Evolutionary conservation across 192 early-diverging fungal genomes (phyloP), one percentile per base, ranked within the genome.

Genomic region (Podila epigama): DNA sequence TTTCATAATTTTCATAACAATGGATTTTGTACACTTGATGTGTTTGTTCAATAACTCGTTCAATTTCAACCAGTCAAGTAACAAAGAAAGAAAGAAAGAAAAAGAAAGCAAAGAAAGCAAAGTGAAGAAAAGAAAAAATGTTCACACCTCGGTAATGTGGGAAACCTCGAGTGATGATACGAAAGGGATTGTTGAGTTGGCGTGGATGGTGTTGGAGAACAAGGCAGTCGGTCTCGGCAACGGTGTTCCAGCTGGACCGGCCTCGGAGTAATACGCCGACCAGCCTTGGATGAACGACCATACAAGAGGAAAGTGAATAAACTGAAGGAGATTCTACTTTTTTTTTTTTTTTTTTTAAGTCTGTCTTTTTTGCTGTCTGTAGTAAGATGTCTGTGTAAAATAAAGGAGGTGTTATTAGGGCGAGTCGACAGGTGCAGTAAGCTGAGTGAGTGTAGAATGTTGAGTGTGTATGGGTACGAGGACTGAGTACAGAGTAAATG

Each of bases 101-200:
- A 40, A 42, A 8, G 3, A 29, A 15, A 27, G 28, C 58, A 12
- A 12, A 48, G 22, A 60, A 29, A 42, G 16, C 12, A 60, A 8
- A 9, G 33, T 29, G 34, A 18, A 7, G 27, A 16, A 50, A 20
- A 52, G n/a, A 33, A 25, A 4, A 18, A 27, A 51, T 56, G 20
- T 48, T 5, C 2, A 51, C 67, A 54, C 71, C 71, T 62, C 63
- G 51, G n/a, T 75, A 75, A 22, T 75, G 63, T 10, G 71, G 71
- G 25, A 75, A 75, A 0, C 71, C 71, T 33, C 71, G 63, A n/a
- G 71, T 75, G 35, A 75, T 75, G 53, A 75, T 75, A 18, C 71
- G 36, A 34, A 48, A 75, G 10, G 71, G 32, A 1, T 29, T 51
- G 16, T 8, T 60, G 32, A 37, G 36, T 42, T 75, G 71, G n/a